A percentile compares a stretch with the other conserved stretches of the same genome.
Evolutionary conservation across 2,329 filamentous ascomycete genomes (phyloP).

Genomic region (Cordyceps fumosorosea): DNA sequence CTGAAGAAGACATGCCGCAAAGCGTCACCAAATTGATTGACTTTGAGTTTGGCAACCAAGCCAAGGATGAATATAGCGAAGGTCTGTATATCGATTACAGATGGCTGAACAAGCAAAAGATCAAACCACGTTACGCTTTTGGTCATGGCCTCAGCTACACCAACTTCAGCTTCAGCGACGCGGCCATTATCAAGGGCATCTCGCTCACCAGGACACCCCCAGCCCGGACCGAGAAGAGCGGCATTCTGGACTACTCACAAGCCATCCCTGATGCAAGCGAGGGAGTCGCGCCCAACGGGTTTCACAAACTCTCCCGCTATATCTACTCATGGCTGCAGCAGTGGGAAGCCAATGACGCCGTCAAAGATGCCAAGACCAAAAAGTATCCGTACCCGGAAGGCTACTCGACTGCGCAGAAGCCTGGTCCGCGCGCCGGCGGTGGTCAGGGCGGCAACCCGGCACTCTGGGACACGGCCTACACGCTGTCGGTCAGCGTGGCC

Average conservation of each 20-base stretch:
- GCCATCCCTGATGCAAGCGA: conserved; percentile 46
- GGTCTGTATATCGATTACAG: conserved; percentile 87
- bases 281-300: conserved; percentile 51
- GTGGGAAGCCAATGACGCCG: conserved; percentile 33
- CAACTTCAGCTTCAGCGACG: conserved; percentile 53
- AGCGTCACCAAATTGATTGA: conserved; percentile 36
- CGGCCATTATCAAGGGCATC: conserved; percentile 40
- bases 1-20: conserved; percentile 63
- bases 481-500: conserved; percentile 38
- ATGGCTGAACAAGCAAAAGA: conserved; percentile 70
- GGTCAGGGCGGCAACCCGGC: conserved; percentile 62
- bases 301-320: conserved; percentile 57
- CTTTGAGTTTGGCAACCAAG: conserved; percentile 50
- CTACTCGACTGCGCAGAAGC: conserved; percentile 47
- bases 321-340: conserved; percentile 60
- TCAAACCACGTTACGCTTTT: conserved; percentile 76
- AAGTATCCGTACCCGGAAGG: conserved; percentile 59
- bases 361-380: conserved; percentile 25
- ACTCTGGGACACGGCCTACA: conserved; percentile 48
- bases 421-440: conserved; percentile 55
- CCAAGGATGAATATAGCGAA: conserved; percentile 78
- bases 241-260: conserved; percentile 41
- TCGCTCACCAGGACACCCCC: conserved; percentile 35
- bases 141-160: conserved; percentile 83
- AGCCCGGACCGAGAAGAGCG: conserved; percentile 26